These are phyloP conservation scores for Lipomyces mesembrius DNA, from an alignment of 805 yeast genomes.

Conservation along the genomic window DNA sequence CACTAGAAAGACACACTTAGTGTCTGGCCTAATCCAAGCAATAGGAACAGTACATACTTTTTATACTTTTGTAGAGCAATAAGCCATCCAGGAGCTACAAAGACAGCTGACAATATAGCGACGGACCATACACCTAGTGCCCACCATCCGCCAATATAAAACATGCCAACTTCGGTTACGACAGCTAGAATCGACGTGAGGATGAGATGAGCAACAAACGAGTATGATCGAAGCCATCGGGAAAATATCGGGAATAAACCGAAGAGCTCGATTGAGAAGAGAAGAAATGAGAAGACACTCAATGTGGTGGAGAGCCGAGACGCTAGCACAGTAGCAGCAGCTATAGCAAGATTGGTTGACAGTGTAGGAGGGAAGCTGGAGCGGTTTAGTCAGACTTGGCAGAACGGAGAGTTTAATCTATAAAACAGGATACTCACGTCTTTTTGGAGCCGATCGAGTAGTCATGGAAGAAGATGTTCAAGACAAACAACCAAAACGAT, in stretches of 20 bases:
- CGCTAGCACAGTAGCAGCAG: constrained; percentile 87
- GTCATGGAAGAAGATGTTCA: constrained; percentile 71
- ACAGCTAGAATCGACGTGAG: constrained; percentile 28
- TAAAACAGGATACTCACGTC: constrained; percentile 14
- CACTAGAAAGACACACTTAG: constrained; percentile 44
- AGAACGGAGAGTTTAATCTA: not conserved
- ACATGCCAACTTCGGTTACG: constrained; percentile 46
- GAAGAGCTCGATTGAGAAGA: constrained; percentile 70
- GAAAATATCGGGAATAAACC: constrained; percentile 76
- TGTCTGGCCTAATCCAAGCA: not conserved
- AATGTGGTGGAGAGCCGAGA: constrained; percentile 78
- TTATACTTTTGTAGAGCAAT: constrained; percentile 75
- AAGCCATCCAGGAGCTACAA: constrained; percentile 72
- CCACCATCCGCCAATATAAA: constrained; percentile 50
- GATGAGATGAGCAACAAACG: constrained; percentile 28
- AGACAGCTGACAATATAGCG: constrained; percentile 54
- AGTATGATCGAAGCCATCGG: constrained; percentile 57
- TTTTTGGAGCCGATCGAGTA: constrained; percentile 55
- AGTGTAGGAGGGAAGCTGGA: constrained; percentile 53
- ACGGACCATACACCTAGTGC: constrained; percentile 57
- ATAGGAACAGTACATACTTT: constrained; percentile 43
- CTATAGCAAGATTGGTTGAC: constrained; percentile 79
- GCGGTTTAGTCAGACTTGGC: not conserved
- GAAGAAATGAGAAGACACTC: constrained; percentile 80
- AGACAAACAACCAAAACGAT: constrained; percentile 73